phyloP scores from a whole-genome alignment of 352 stramenopile species.

The Globisporangium iwayamae region DNA sequence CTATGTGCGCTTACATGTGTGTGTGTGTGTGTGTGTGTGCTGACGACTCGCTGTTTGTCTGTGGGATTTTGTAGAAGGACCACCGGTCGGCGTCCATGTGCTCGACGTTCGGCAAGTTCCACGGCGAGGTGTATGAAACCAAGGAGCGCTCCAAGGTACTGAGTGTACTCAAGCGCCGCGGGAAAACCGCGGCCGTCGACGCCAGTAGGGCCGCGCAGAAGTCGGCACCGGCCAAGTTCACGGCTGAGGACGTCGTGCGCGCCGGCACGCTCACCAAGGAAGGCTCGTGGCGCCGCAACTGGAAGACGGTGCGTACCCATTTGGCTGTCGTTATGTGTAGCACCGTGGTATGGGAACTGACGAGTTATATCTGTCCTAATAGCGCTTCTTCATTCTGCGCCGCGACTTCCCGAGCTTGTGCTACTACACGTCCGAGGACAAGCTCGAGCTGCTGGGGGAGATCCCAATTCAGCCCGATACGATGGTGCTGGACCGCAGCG shows the following conservation, averaged over 20 bases:
- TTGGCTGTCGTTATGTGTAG: not conserved
- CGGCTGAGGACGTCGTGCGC: slow-evolving; percentile 61
- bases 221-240: slow-evolving; percentile 53
- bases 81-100: slow-evolving; percentile 28
- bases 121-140: slow-evolving; percentile 72
- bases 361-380: not conserved
- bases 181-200: slow-evolving; percentile 28
- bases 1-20: not conserved
- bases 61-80: slow-evolving; percentile 5
- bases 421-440: slow-evolving; percentile 84
- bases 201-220: slow-evolving; percentile 16
- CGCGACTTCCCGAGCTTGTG: slow-evolving; percentile 68
- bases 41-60: not conserved
- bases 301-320: slow-evolving; percentile 52
- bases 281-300: slow-evolving; percentile 83
- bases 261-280: slow-evolving; percentile 69
- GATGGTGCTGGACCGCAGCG: slow-evolving; percentile 67
- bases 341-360: not conserved
- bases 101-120: slow-evolving; percentile 69
- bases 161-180: slow-evolving; percentile 68
- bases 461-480: slow-evolving; percentile 72
- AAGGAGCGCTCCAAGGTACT: slow-evolving; percentile 73
- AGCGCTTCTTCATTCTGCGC: slow-evolving; percentile 79
- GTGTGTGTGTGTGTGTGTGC: not conserved
- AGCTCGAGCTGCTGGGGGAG: slow-evolving; percentile 69